Percentiles rank a stretch among this genome's conserved stretches.
These are phyloP conservation scores for Lippia alba DNA, from an alignment of 305 asterid genomes.

Conservation along the genomic window DNA sequence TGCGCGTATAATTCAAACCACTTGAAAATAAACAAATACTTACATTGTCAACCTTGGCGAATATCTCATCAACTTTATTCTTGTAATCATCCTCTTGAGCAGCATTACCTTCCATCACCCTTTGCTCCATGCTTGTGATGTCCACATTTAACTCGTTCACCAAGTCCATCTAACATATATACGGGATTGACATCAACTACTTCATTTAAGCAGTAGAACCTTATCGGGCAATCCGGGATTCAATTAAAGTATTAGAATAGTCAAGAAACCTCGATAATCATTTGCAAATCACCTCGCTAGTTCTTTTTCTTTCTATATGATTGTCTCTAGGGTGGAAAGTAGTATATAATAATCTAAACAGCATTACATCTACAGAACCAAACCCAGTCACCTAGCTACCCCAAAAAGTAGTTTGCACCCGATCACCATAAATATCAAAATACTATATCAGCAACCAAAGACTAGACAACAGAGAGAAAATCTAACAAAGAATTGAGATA, in stretches of 20 bases:
- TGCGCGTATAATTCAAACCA: constrained; percentile 4
- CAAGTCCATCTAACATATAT: constrained; percentile 53
- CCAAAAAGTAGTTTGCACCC: not conserved
- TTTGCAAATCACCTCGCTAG: not conserved
- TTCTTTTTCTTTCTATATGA: not conserved
- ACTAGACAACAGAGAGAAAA: not conserved
- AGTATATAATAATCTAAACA: not conserved
- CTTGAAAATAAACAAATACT: constrained; percentile 26
- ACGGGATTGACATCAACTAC: constrained; percentile 10
- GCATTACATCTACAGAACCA: not conserved
- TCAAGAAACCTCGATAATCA: not conserved
- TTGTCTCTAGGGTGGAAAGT: not conserved
- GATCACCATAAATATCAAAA: not conserved
- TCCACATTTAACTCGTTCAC: constrained; percentile 43
- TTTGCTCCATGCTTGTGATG: constrained; percentile 34
- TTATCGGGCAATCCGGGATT: not conserved
- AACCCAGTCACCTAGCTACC: not conserved
- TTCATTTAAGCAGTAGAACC: not conserved
- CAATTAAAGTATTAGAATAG: not conserved
- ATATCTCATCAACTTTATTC: constrained; percentile 62
- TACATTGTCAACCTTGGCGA: constrained; percentile 60
- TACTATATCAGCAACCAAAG: not conserved
- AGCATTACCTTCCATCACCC: constrained; percentile 41
- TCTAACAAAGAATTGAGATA: not conserved
- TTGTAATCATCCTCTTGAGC: constrained; percentile 51